Conservation (phyloP, 805 yeast genomes). For the Nematodospora valgi region DNA sequence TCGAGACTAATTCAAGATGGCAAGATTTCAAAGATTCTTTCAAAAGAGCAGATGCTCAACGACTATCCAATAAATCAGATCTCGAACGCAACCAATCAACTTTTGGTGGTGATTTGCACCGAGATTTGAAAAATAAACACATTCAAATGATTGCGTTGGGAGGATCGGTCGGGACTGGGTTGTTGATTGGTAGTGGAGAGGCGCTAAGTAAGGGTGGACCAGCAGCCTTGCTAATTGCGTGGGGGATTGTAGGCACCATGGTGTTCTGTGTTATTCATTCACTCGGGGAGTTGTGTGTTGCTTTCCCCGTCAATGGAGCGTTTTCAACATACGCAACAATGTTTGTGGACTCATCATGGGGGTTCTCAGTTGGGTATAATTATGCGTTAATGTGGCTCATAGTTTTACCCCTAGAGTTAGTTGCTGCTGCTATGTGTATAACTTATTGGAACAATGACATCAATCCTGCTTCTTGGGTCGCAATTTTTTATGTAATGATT, state of each 20-base stretch:
- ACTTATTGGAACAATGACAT: conserved; percentile 30
- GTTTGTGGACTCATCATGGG: conserved; percentile 38
- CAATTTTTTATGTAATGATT: conserved; percentile 29
- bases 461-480: conserved; percentile 39
- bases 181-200: conserved; percentile 47
- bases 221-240: conserved; percentile 50
- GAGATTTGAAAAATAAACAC: conserved; percentile 46
- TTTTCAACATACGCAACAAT: conserved; percentile 37
- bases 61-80: conserved; percentile 16
- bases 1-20: conserved; percentile 15
- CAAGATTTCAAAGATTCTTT: conserved; percentile 25
- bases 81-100: conserved; percentile 32
- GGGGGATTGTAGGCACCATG: conserved; percentile 54
- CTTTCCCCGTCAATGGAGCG: conserved; percentile 37
- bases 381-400: conserved; percentile 38
- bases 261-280: conserved; percentile 58
- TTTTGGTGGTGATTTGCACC: conserved; percentile 36
- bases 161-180: conserved; percentile 66
- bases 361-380: conserved; percentile 39
- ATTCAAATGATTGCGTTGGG: conserved; percentile 69
- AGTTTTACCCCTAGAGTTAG: conserved; percentile 35
- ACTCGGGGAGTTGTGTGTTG: conserved; percentile 64
- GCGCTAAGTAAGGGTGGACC: conserved; percentile 41
- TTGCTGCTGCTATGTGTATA: conserved; percentile 37
- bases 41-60: conserved; percentile 20